Evolutionary conservation across 2,329 filamentous ascomycete species (phyloP), one percentile per base, ranked within the genome.

Genomic region (Cytospora mali): DNA sequence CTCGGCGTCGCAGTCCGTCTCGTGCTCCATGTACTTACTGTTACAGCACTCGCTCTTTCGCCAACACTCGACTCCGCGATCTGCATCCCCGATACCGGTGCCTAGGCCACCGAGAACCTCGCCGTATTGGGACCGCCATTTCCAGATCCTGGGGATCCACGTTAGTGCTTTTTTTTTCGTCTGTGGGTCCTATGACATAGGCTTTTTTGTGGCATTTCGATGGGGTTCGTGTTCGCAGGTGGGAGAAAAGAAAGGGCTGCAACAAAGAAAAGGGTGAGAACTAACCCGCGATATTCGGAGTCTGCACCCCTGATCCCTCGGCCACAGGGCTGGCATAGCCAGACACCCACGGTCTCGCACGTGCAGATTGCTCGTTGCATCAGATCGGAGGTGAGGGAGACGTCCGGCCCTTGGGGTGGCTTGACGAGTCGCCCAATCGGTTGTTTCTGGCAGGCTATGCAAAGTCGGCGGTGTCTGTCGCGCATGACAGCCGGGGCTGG

Each of bases 41-140:
- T 87, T 90, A n/a, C 93, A 83, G 75, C 93, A 98, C 39, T 81
- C 74, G n/a, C 79, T 78, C 48, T 88, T 89, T n/a, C 92, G 86
- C 0, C 92, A 93, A 72, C 93, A 98, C 66, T 92, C 88, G 16
- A 97, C 92, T 31, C 93, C 93, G 69, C 94, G 89, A 70, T 93
- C 88, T 33, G 92, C 93, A 69, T 96, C 92, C 50, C 93, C 92
- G 31, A 96, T 92, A 6, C 93, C 93, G 0, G 91, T 93, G 27
- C 93, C 92, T 0, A 96, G 81, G 2, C 92, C 91, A 23, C 87
- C 88, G 3, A 93, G 89, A 0, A 92, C 87, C 67, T 92, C 90
- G 18, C 88, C 89, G 73, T 97, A 97, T 27, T 92, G 87, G 48
- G 86, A 91, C 56, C 93, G 88, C 93, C 93, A 97, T 66, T 87